Percentiles rank a stretch among this genome's conserved stretches.
Conservation (phyloP, 805 yeast species). For the Cyberlindnera nakhonratchasimensis region DNA sequence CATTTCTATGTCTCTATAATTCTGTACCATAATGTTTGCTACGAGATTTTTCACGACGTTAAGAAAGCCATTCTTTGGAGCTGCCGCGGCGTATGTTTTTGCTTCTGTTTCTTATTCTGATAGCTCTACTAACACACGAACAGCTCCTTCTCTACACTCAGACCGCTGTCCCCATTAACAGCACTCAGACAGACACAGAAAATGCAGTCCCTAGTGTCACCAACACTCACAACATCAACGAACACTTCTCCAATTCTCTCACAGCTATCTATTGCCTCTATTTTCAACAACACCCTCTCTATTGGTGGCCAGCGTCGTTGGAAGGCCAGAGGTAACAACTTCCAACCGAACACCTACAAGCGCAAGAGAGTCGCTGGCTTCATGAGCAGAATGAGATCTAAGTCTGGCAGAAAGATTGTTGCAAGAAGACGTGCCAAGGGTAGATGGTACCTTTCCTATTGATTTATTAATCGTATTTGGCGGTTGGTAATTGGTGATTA, state of each 20-base stretch:
- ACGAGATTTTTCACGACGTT: slow-evolving; percentile 10
- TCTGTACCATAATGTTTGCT: slow-evolving; percentile 11
- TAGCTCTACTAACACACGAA: slow-evolving; percentile 16
- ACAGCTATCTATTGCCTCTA: slow-evolving; percentile 18
- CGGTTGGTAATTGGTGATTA: neutral
- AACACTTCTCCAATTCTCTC: slow-evolving; percentile 16
- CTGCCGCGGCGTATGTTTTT: slow-evolving; percentile 9
- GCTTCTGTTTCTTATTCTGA: neutral
- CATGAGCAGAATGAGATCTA: slow-evolving; percentile 73
- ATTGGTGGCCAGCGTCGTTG: slow-evolving; percentile 58
- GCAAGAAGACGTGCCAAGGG: slow-evolving; percentile 82
- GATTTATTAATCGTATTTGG: slow-evolving; percentile 8
- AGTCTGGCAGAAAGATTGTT: slow-evolving; percentile 74
- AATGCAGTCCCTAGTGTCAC: slow-evolving; percentile 22
- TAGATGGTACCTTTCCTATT: slow-evolving; percentile 89
- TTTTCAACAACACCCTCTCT: slow-evolving; percentile 28
- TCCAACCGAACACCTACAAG: slow-evolving; percentile 87
- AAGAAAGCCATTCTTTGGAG: slow-evolving; percentile 7
- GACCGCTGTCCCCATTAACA: slow-evolving; percentile 22
- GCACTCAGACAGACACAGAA: slow-evolving; percentile 22
- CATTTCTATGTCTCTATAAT: too few relatives aligned
- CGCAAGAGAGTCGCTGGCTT: slow-evolving; percentile 91
- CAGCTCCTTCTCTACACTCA: slow-evolving; percentile 18
- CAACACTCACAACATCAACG: slow-evolving; percentile 20
- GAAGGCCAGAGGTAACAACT: slow-evolving; percentile 90